Percentiles rank a stretch among this genome's conserved stretches.
These are phyloP conservation scores for Periconia sp. DNA, from an alignment of 2,329 filamentous ascomycete species.

Conservation along the genomic window DNA sequence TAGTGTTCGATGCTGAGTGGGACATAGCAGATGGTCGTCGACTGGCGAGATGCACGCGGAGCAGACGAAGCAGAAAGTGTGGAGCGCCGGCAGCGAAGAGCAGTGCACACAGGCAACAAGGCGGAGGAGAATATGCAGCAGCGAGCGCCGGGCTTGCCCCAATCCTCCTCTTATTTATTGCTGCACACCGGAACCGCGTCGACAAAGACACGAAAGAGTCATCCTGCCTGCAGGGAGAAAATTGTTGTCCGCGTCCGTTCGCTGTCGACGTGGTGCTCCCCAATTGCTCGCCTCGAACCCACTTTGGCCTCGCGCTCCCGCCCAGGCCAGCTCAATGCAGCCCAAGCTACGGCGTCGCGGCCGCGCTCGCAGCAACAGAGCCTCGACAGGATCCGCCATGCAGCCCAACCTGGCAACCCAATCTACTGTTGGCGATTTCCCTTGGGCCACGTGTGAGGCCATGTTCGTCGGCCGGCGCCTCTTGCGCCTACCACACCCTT, in stretches of 20 bases:
- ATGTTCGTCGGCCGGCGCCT: conserved; percentile 8
- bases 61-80: conserved; percentile 1
- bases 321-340: conserved; percentile 12
- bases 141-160: conserved; percentile 7
- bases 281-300: conserved; percentile 18
- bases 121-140: conserved; percentile 11
- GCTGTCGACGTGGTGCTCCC: conserved; percentile 8
- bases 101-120: conserved; percentile 8
- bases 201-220: conserved; percentile 16
- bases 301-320: conserved; percentile 13
- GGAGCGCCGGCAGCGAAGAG: conserved; percentile 4
- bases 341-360: conserved; percentile 16
- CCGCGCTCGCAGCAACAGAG: conserved; percentile 16
- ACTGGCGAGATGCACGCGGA: conserved; percentile 3
- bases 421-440: conserved; percentile 18
- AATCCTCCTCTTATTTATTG: conserved; percentile 24
- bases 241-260: conserved; percentile 9
- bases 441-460: conserved; percentile 22
- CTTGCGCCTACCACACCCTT: conserved; percentile 10
- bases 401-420: conserved; percentile 27
- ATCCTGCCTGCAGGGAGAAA: conserved; percentile 10
- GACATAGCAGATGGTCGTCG: conserved; percentile 32
- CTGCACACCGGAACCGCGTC: conserved; percentile 15
- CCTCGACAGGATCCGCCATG: conserved; percentile 18
- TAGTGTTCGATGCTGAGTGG: conserved; percentile 31